Evolutionary conservation across 2,329 filamentous ascomycete species (phyloP), one percentile per base, ranked within the genome.

Genomic region (Trichoderma sp.): DNA sequence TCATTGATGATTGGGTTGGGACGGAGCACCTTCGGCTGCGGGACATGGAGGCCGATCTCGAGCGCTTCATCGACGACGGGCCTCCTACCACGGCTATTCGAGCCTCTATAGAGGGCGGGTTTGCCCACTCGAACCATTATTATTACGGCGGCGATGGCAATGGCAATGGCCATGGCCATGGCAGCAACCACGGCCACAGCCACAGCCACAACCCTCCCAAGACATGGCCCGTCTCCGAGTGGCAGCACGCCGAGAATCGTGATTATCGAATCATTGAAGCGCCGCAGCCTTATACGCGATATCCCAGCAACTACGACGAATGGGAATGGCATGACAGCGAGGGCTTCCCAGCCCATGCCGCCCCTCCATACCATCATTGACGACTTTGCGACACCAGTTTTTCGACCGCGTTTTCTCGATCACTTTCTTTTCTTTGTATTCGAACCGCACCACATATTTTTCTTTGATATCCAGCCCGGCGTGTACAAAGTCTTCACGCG

Each of bases 1-100:
- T 84, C n/a, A 86, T 89, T 63, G 86, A 89, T 68, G 74, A 78
- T 30, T 89, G 87, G 86, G 83, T 85, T 28, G 85, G 86, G 0
- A 77, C 78, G 15, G 82, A 82, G 12, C 80, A 81, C 39, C 74
- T 89, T 47, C 80, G 82, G 51, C 77, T 89, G 30, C 79, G 81
- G 67, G 83, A 87, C 67, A 85, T 88, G 78, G 85, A 88, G 70
- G 87, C 86, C 2, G 84, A 89, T 67, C 76, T 89, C 39, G 81
- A 84, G 65, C 75, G 82, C 65, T 88, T 87, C 70, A 77, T 72
- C 19, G 68, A 60, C 14, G 70, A 73, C 12, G 67, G 68, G 12
- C 21, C 44, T 26, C 50, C 43, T 12, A 15, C 34, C 17, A 41
- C 50, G 7, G 30, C 12, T 24, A 7, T 19, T 26, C 26, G 30